A percentile compares a stretch with the other conserved stretches of the same genome.
These are phyloP conservation scores for Gymnopilus dilepis DNA, from an alignment of 768 basidiomycete species.

Conservation along the genomic window DNA sequence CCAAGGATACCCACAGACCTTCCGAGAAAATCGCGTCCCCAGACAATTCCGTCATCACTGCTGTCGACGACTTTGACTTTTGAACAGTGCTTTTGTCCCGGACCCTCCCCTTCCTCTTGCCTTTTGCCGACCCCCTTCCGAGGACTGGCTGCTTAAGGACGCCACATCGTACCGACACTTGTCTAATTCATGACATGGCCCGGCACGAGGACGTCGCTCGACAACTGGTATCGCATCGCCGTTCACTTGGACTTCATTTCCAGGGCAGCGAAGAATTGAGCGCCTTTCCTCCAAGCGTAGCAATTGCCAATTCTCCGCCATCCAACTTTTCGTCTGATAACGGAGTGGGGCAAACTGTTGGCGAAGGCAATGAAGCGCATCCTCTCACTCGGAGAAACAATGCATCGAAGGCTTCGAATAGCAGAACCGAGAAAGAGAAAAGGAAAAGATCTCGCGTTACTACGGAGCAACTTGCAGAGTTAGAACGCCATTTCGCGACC, in stretches of 20 bases:
- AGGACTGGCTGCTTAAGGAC: too few species aligned
- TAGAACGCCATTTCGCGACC: constrained; percentile 70
- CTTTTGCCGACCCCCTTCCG: neutral
- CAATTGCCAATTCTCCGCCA: constrained; percentile 35
- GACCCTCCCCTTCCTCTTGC: constrained; percentile 3
- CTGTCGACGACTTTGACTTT: neutral
- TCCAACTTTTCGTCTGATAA: constrained; percentile 14
- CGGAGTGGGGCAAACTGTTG: constrained; percentile 11
- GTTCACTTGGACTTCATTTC: constrained; percentile 27
- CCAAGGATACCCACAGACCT: constrained; percentile 16
- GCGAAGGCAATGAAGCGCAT: constrained; percentile 38
- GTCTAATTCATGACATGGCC: constrained; percentile 35
- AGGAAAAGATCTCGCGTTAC: constrained; percentile 78
- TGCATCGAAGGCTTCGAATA: constrained; percentile 31
- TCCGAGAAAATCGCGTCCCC: constrained; percentile 20
- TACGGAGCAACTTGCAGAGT: constrained; percentile 76
- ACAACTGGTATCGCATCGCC: constrained; percentile 29
- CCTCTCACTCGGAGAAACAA: constrained; percentile 41
- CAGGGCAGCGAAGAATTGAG: constrained; percentile 25
- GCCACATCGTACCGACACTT: neutral
- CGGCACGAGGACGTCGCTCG: constrained; percentile 27
- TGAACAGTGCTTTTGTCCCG: constrained; percentile 3
- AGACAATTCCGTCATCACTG: neutral
- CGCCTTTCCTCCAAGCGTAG: constrained; percentile 33
- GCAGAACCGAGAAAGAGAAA: constrained; percentile 37